Base-by-base conservation (phyloP, 192 early-diverging fungal genomes). In the Coemansia sp. region DNA sequence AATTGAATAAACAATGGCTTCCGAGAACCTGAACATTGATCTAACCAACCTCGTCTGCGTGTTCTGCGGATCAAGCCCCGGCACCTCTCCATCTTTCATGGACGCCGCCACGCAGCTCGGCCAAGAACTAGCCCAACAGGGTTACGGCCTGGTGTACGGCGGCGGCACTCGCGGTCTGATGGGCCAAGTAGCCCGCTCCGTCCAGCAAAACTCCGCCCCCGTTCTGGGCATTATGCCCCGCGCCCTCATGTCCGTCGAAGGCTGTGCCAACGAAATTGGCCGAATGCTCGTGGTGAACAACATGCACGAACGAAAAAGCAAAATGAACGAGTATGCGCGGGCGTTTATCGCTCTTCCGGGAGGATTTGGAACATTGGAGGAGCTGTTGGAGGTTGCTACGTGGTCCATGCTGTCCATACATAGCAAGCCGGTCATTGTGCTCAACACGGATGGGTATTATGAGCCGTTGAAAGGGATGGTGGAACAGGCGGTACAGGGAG, bases 311-410 rank as follows among this genome's bases (percentile, higher is more conserved):
- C 85, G 94, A 66, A 96, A 96, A 72, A 69, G 69, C 19, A 64
- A 82, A 67, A 90, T 96, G 87, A 85, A 80, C 65, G 83, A 90
- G 25, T 62, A 83, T 57, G 61, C 83, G 17, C 75, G 83, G 59
- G 91, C 87, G 4, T 96, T 94, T 62, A 82, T 94, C 20, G 87
- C 89, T 12, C 78, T 96, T 38, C 94, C 94, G 0, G 94, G 94
- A 19, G 94, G 94, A 4, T 89, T 82, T 63, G 91, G 91, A 19
- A 96, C 94, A 0, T 80, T 94, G 69, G 93, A 96, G 66, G 94
- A 96, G 69, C 74, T 94, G 49, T 70, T 94, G 4, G 94, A 96
- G 75, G 83, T 88, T 20, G 85, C 85, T 25, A 93, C 91, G 3
- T 92, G 91, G 89, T 85, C 85, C 23, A 86, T 92, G 61, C 73